Evolutionary conservation across 2,329 filamentous ascomycete genomes (phyloP), one percentile per base, ranked within the genome.

Genomic region (Alternaria longipes): DNA sequence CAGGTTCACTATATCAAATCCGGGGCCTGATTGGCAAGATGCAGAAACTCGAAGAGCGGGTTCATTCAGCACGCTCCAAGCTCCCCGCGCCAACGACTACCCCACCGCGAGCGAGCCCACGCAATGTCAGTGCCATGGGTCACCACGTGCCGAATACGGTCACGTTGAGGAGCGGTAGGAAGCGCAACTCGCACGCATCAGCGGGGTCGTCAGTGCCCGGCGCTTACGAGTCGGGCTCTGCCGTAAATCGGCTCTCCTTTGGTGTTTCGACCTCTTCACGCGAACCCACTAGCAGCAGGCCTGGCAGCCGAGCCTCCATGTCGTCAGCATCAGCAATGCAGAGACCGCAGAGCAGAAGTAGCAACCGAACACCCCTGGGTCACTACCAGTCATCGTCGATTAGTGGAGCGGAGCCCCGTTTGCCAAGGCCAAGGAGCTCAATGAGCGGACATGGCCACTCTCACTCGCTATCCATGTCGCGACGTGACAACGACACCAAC

Each of bases 21-120:
- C 92, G 94, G 66, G 91, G 90, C 30, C 89, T 99, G 66, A 97
- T 96, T 60, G 94, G 93, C 28, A 95, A 98, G 81, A 97, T 98
- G 93, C 93, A 97, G 80, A 92, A 93, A 68, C 89, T 99, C 63
- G 95, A 98, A 78, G 92, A 95, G 65, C 88, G 95, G 45, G 94
- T 99, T 9, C 93, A 98, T 63, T 93, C 90, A 24, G 95, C 91
- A 18, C 89, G 93, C 69, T 97, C 94, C 40, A 97, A 95, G 80
- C 86, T 99, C 20, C 95, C 95, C 3, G 92, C 91, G 1, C 92
- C 94, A 3, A 85, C 88, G 8, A 85, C 84, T 56, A 95, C 91
- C 0, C 93, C 94, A 5, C 93, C 94, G 18, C 89, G 90, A 49
- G 86, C 87, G 5, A 97, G 93, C n/a, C 93, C 94, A 22, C 87